Evolutionary conservation across 208 protist species (phyloP).

Genomic region (Trypanosoma cruzi): DNA sequence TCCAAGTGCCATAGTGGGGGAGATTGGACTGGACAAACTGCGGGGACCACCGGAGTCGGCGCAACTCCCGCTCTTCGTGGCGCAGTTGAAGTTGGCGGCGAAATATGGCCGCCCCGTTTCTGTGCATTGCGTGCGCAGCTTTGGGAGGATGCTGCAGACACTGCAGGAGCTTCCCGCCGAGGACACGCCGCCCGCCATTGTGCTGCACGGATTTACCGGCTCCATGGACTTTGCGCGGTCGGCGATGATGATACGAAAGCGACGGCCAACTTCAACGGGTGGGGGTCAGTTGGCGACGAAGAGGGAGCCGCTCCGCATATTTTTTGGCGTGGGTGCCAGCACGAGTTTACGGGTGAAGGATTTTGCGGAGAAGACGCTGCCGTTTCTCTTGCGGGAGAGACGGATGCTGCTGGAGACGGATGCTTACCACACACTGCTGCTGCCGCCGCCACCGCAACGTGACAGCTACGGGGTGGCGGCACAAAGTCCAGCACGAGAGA

Average conservation of each 20-base stretch:
- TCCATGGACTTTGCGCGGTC: slow-evolving; percentile 64
- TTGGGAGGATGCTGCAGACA: slow-evolving; percentile 59
- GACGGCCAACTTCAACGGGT: background rate
- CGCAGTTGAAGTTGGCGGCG: slow-evolving; percentile 67
- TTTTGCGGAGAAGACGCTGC: slow-evolving; percentile 46
- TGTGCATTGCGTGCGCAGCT: slow-evolving; percentile 82
- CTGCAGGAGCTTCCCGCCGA: slow-evolving; percentile 36
- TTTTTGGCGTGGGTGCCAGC: slow-evolving; percentile 61
- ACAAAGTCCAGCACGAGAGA: background rate
- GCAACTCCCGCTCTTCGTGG: slow-evolving; percentile 50
- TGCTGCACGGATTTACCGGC: slow-evolving; percentile 88
- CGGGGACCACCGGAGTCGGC: slow-evolving; percentile 42
- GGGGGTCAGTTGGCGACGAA: slow-evolving; percentile 2
- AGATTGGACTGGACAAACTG: slow-evolving; percentile 88
- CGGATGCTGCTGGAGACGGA: slow-evolving; percentile 73
- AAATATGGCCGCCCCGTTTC: slow-evolving; percentile 60
- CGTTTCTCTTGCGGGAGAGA: slow-evolving; percentile 43
- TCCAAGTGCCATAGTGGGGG: slow-evolving; percentile 70
- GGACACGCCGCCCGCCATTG: slow-evolving; percentile 62
- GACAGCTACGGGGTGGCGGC: background rate
- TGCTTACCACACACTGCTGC: slow-evolving; percentile 25
- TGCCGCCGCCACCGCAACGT: background rate
- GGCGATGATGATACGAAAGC: slow-evolving; percentile 58
- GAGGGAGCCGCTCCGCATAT: slow-evolving; percentile 33
- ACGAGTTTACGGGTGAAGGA: slow-evolving; percentile 66